Conservation (phyloP, 805 yeast genomes). For the Dipodascopsis tothii region DNA sequence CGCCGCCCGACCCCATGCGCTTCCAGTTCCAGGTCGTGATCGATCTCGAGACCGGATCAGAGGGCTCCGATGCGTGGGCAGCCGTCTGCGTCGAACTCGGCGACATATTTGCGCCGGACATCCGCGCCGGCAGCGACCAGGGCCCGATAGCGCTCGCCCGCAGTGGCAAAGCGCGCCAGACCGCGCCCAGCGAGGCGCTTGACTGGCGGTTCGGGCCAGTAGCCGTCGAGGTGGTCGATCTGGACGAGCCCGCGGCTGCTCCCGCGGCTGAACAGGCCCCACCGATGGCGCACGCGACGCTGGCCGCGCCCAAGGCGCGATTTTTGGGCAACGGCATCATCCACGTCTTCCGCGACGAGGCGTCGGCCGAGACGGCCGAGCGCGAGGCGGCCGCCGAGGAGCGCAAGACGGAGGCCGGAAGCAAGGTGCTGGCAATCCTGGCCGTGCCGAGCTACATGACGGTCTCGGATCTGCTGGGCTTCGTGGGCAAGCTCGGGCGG, state of each 20-base stretch:
- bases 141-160: neutral
- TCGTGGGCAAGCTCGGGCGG: slow-evolving; percentile 57
- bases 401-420: slow-evolving; percentile 23
- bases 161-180: neutral
- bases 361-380: slow-evolving; percentile 24
- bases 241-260: slow-evolving; percentile 12
- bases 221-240: slow-evolving; percentile 20
- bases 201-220: slow-evolving; percentile 23
- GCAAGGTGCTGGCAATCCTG: slow-evolving; percentile 62
- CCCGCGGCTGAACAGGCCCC: slow-evolving; percentile 20
- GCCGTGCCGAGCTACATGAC: slow-evolving; percentile 85
- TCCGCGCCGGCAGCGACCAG: neutral
- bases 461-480: slow-evolving; percentile 74
- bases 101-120: slow-evolving; percentile 6
- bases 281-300: slow-evolving; percentile 4
- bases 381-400: slow-evolving; percentile 11
- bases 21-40: slow-evolving; percentile 10
- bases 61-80: slow-evolving; percentile 6
- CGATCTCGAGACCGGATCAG: slow-evolving; percentile 8
- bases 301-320: slow-evolving; percentile 48
- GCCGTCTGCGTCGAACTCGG: neutral
- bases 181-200: no score
- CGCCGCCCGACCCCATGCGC: slow-evolving; percentile 4
- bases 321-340: slow-evolving; percentile 69
- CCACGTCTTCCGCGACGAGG: slow-evolving; percentile 52